Conservation (phyloP, 768 basidiomycete species). For the Amanita subjunquillea region DNA sequence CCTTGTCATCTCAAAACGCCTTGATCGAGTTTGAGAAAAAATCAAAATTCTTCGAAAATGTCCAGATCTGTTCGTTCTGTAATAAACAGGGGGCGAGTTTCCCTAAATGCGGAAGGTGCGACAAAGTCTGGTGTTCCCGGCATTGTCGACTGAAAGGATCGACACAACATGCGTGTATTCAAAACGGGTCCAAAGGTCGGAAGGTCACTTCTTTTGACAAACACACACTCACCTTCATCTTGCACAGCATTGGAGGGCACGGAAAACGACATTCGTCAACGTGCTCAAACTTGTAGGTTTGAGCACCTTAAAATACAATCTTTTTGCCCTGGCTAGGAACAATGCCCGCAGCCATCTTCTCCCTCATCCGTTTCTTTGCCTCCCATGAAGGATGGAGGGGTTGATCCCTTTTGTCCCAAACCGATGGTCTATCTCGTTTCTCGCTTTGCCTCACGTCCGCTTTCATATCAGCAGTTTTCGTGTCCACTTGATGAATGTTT, state of each 20-base stretch:
- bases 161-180: conserved; percentile 38
- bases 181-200: not conserved
- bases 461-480: not conserved
- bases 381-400: conserved; percentile 94
- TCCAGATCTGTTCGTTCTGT: conserved; percentile 39
- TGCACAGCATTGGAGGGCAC: conserved; percentile 1
- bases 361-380: conserved; percentile 77
- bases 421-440: not conserved
- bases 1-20: conserved; percentile 10
- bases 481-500: not conserved
- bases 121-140: conserved; percentile 55
- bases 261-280: not conserved
- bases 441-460: not conserved
- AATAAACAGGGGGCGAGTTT: conserved; percentile 41
- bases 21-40: conserved; percentile 29
- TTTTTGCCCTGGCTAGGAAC: conserved; percentile 74
- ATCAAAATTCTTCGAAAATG: conserved; percentile 36
- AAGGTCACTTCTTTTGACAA: not conserved
- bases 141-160: conserved; percentile 44
- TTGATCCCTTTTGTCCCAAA: conserved; percentile 16
- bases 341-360: conserved; percentile 52
- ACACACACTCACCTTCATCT: not conserved
- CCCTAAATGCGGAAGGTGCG: conserved; percentile 52
- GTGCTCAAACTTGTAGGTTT: conserved; percentile 7
- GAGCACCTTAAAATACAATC: conserved; percentile 48